Evolutionary conservation across 305 asterid species (phyloP).

Genomic region (Solanum hybrid): DNA sequence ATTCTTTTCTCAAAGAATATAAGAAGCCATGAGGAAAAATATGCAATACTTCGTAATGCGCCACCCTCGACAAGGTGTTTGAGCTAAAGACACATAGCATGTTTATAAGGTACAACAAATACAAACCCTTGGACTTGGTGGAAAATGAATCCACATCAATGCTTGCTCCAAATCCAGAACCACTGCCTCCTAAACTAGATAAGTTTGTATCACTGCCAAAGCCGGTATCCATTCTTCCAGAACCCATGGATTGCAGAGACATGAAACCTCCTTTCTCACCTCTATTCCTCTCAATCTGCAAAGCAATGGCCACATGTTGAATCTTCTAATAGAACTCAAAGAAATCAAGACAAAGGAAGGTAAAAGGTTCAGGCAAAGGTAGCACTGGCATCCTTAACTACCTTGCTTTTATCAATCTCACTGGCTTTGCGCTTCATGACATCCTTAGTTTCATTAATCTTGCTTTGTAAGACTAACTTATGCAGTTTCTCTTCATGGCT

Average conservation of each 20-base stretch:
- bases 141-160: constrained; percentile 54
- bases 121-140: constrained; percentile 57
- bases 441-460: constrained; percentile 79
- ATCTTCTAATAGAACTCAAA: neutral
- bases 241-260: constrained; percentile 48
- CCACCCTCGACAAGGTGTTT: neutral
- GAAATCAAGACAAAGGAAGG: neutral
- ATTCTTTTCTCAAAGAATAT: neutral
- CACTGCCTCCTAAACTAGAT: constrained; percentile 24
- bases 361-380: neutral
- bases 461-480: constrained; percentile 66
- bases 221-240: constrained; percentile 46
- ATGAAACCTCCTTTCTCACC: constrained; percentile 49
- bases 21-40: neutral
- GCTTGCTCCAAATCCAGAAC: constrained; percentile 49
- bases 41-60: neutral
- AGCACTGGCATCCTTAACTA: constrained; percentile 9
- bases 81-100: neutral
- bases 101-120: neutral
- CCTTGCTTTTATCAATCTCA: constrained; percentile 89
- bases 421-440: constrained; percentile 78
- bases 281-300: constrained; percentile 54
- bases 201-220: constrained; percentile 42
- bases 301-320: neutral
- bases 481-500: constrained; percentile 84